A percentile compares a stretch with the other conserved stretches of the same genome.
Conservation (phyloP, 2,329 filamentous ascomycete genomes). For the Penicillium sp. region DNA sequence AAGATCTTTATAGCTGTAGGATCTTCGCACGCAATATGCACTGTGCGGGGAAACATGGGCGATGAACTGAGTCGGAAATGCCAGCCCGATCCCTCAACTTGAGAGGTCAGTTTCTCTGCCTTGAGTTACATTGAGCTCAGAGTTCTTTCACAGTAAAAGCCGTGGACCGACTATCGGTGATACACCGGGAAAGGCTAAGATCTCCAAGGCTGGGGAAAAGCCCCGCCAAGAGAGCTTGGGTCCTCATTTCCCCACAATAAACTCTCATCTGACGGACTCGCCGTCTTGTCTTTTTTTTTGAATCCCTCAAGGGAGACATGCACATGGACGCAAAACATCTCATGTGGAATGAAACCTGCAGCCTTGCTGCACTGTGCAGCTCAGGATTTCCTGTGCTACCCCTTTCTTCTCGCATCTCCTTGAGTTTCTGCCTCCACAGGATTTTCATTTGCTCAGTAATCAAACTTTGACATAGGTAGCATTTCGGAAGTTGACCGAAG, state of each 20-base stretch:
- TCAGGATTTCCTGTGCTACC: neutral
- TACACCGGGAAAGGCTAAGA: constrained; percentile 14
- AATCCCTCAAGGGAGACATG: no score
- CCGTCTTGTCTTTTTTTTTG: neutral
- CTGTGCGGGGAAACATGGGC: constrained; percentile 9
- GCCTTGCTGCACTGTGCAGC: neutral
- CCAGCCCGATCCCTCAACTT: neutral
- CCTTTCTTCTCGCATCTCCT: neutral
- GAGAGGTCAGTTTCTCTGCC: neutral
- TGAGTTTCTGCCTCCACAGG: neutral
- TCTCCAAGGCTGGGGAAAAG: neutral
- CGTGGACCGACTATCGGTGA: constrained; percentile 13
- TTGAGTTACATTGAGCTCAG: neutral
- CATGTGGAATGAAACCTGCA: neutral
- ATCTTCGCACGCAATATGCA: neutral
- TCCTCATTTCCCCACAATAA: constrained; percentile 7
- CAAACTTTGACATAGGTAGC: neutral
- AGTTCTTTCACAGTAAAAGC: neutral
- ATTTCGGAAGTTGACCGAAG: constrained; percentile 7
- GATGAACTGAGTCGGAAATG: neutral
- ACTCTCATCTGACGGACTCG: constrained; percentile 14
- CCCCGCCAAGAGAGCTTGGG: constrained; percentile 23
- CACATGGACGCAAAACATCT: neutral
- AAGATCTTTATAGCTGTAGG: constrained; percentile 6
- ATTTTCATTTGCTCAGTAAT: neutral